Percentiles rank a stretch among this genome's conserved stretches.
Evolutionary conservation across 441 rosid species (phyloP).

Genomic region (Codiaeum variegatum): DNA sequence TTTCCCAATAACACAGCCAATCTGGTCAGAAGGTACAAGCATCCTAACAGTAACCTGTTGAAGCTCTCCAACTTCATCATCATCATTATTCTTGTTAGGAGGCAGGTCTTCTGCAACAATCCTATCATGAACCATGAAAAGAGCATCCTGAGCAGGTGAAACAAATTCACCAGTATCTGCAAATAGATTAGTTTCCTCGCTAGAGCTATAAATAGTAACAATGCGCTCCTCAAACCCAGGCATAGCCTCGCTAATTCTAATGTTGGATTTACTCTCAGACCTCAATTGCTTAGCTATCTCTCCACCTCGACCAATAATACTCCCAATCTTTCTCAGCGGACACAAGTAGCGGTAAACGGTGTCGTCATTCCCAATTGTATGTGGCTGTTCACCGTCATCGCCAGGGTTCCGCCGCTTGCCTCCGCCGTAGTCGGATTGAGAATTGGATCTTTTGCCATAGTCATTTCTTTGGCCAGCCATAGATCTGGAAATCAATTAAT

Average conservation of each 20-base stretch:
- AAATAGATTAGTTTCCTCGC: constrained; percentile 69
- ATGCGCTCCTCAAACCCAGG: constrained; percentile 87
- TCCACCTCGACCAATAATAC: constrained; percentile 92
- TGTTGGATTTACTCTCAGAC: constrained; percentile 73
- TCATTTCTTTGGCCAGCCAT: constrained; percentile 89
- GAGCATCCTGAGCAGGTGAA: constrained; percentile 87
- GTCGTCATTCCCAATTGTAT: constrained; percentile 57
- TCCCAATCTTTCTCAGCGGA: constrained; percentile 87
- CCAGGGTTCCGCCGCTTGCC: constrained; percentile 65
- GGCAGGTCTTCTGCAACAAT: constrained; percentile 65
- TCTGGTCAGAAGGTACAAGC: constrained; percentile 96
- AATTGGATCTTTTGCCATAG: constrained; percentile 78
- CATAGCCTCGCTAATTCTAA: constrained; percentile 75
- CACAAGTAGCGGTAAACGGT: constrained; percentile 91
- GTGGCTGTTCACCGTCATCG: constrained; percentile 52
- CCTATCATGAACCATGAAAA: constrained; percentile 83
- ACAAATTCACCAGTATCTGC: constrained; percentile 59
- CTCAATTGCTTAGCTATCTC: constrained; percentile 89
- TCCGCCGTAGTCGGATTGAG: constrained; percentile 70
- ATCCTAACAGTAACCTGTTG: constrained; percentile 65
- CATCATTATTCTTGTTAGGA: constrained; percentile 22
- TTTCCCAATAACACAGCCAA: constrained; percentile 95
- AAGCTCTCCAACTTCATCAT: constrained; percentile 42
- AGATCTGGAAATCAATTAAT: constrained; percentile 1
- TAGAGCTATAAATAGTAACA: constrained; percentile 75